Base-by-base conservation (phyloP, 139 green algal species). In the Chlorella sp. region DNA sequence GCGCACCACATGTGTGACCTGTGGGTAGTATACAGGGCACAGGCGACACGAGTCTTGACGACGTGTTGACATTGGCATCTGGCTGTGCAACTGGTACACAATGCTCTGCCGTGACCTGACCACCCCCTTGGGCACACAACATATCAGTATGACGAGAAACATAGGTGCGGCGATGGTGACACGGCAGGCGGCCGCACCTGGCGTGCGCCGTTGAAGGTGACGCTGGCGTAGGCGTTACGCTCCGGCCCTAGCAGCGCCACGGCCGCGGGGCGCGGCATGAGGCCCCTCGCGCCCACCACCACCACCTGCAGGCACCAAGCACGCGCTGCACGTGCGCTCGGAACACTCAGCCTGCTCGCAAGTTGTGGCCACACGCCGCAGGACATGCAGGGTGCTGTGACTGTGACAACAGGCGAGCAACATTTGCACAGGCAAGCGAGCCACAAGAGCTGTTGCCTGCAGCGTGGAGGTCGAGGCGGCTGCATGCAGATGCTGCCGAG, bases 141-240 rank as follows among this genome's bases (percentile, higher is more conserved):
- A n/a, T n/a, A n/a, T n/a, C n/a, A n/a, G n/a, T n/a, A n/a, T n/a
- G n/a, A n/a, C n/a, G n/a, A n/a, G n/a, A n/a, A n/a, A n/a, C n/a
- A n/a, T n/a, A n/a, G n/a, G n/a, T n/a, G n/a, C n/a, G n/a, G n/a
- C n/a, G n/a, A n/a, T n/a, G n/a, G n/a, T n/a, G n/a, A n/a, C n/a
- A n/a, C n/a, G n/a, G n/a, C n/a, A n/a, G n/a, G n/a, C n/a, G n/a
- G n/a, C n/a, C n/a, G 22, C 42, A 77, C 72, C 36, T 83, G 77
- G 0, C 73, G 69, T 5, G 69, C 49, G 0, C 77, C 77, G 24
- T 49, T 51, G 42, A 79, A 79, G 32, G 35, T 42, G 29, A 83
- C 33, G 63, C 67, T 73, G 35, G 29, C 55, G 73, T 83, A 83
- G n/a, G 73, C 36, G 31, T 79, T 69, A 0, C 77, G 63, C 49